Evolutionary conservation across 1,284 basidiomycete genomes (phyloP).

Genomic region (Rhodotorula glutinis): DNA sequence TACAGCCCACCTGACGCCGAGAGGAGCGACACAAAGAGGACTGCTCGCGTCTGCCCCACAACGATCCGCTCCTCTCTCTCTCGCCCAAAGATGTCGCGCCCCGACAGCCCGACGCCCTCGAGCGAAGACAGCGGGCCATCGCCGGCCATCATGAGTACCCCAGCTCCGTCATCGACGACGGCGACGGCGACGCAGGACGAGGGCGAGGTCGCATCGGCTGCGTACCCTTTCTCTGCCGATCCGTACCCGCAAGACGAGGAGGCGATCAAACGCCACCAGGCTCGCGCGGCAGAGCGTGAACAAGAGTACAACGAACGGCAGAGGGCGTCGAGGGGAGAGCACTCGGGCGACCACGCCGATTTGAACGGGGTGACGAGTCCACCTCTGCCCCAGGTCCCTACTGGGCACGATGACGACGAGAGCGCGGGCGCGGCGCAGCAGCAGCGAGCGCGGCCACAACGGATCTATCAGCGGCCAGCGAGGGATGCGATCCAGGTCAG

Average conservation of each 20-base stretch:
- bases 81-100: no score
- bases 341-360: no score
- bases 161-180: neutral
- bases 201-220: neutral
- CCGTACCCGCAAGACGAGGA: slow-evolving; percentile 14
- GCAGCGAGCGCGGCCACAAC: neutral
- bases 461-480: slow-evolving; percentile 8
- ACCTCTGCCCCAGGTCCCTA: slow-evolving; percentile 2
- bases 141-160: neutral
- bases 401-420: neutral
- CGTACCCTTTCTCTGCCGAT: slow-evolving; percentile 26
- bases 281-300: neutral
- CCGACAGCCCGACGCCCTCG: neutral
- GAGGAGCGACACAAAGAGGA: no score
- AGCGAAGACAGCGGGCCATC: neutral
- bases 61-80: no score
- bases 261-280: slow-evolving; percentile 1
- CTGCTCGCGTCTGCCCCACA: no score
- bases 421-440: neutral
- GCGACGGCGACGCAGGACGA: neutral
- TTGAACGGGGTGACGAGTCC: slow-evolving; percentile 13
- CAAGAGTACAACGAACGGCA: neutral
- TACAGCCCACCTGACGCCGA: no score
- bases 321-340: neutral
- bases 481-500: slow-evolving; percentile 28